A percentile compares a stretch with the other conserved stretches of the same genome.
These are phyloP conservation scores for Choiromyces venosus DNA, from an alignment of 495 filamentous ascomycete species.

Conservation along the genomic window DNA sequence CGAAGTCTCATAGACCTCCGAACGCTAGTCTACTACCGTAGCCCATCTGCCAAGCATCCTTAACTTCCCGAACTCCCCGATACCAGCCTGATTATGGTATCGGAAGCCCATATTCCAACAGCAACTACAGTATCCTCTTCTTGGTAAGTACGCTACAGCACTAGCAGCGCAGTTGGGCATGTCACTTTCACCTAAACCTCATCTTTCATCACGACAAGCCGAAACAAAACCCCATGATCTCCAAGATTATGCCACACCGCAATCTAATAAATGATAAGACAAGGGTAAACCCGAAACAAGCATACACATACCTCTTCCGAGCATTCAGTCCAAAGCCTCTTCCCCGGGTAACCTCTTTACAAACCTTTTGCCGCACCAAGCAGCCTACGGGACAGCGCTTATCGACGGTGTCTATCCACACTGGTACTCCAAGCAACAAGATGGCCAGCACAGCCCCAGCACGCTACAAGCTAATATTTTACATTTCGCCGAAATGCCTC, in stretches of 20 bases:
- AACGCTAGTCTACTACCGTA: too few relatives aligned
- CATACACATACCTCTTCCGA: background rate
- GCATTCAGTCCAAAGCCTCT: background rate
- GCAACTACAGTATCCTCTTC: background rate
- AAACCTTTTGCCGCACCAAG: background rate
- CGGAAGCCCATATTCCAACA: too few relatives aligned
- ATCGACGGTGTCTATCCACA: background rate
- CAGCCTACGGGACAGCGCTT: background rate
- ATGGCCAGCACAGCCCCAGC: background rate
- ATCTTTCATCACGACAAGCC: background rate
- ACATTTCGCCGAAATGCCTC: constrained; percentile 50
- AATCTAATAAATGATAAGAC: background rate
- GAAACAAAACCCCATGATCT: background rate
- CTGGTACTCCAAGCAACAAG: background rate
- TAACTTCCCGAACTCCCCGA: too few relatives aligned
- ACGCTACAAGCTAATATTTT: constrained; percentile 57
- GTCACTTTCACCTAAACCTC: background rate
- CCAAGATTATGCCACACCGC: background rate
- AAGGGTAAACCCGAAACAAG: background rate
- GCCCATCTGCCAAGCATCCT: too few relatives aligned
- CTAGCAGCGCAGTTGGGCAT: background rate
- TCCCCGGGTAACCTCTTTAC: background rate
- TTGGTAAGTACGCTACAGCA: background rate
- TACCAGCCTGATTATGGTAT: too few relatives aligned
- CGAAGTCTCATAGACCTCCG: too few relatives aligned